Evolutionary conservation across 345 rosid species (phyloP), one percentile per base, ranked within the genome.

Genomic region (Lepidium sativum): DNA sequence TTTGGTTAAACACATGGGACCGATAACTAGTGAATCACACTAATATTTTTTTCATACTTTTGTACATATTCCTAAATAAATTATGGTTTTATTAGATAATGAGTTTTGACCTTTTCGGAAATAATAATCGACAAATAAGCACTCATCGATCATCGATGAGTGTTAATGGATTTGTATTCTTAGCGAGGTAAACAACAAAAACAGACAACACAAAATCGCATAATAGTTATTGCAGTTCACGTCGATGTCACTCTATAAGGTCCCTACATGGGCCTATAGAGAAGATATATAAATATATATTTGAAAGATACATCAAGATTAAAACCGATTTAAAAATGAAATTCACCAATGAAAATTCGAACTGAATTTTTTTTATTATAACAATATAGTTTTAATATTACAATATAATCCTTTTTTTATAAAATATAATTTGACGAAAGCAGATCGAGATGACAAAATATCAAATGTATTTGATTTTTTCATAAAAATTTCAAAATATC

Each of bases 211-310:
- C 5, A 34, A 34, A 54, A 44, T 41, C 42, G 63, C 63, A 62
- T 62, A 6, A 35, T 54, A 33, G 6, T 43, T 34, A 66, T 6
- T 61, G 31, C 14, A 44, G 21, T 54, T 54, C 75, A 70, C 69
- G 63, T 54, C 69, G 64, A 63, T 1, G 42, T 45, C 60, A 63
- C 75, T 3, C 54, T n/a, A 8, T n/a, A 5, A 62, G 12, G 68
- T 54, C 56, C 68, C 44, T 61, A 70, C 47, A 7, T 51, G 18
- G 16, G 21, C n/a, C 34, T 38, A 17, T 18, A 32, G n/a, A 18
- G 20, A 11, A 11, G 21, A 58, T 5, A 17, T 17, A 12, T 11
- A 10, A 18, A 16, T 52, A 14, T n/a, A 14, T 15, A 31, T 29
- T 51, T 41, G 1, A 6, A 48, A 48, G 49, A 9, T 0, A 27